phyloP scores from a whole-genome alignment of 805 yeast species.

The Barnettozyma wickerhamii region DNA sequence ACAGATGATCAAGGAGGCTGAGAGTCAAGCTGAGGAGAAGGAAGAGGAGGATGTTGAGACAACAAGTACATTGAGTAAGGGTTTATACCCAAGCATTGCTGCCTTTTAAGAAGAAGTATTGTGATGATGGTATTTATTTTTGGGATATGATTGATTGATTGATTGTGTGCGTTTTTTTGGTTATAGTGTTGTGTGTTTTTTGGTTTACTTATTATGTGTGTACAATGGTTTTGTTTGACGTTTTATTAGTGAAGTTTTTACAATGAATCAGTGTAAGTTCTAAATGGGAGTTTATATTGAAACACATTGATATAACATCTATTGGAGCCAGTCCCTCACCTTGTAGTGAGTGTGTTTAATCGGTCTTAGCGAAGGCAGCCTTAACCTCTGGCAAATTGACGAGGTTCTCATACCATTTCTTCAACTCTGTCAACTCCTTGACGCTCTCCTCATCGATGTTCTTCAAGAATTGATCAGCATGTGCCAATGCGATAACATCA shows the following conservation, averaged over 20 bases:
- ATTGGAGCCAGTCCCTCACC: no score
- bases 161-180: no score
- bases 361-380: constrained; percentile 5
- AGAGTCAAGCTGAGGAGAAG: constrained; percentile 1
- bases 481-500: constrained; percentile 44
- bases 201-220: constrained; percentile 4
- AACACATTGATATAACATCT: no score
- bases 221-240: background rate
- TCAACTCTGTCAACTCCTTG: constrained; percentile 1
- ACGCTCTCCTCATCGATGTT: background rate
- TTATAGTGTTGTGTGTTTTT: no score
- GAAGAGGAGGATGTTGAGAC: background rate
- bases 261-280: no score
- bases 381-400: constrained; percentile 4
- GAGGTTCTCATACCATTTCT: constrained; percentile 3
- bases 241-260: background rate
- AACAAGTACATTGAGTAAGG: constrained; percentile 1
- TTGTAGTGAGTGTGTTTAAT: background rate
- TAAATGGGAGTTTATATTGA: no score
- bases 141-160: no score
- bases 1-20: constrained; percentile 13
- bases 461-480: constrained; percentile 12
- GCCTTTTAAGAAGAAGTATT: no score
- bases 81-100: constrained; percentile 20
- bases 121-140: no score